Percentiles rank a stretch among this genome's conserved stretches.
Evolutionary conservation across 352 stramenopile genomes (phyloP).

Genomic region (Blastocystis sp.): DNA sequence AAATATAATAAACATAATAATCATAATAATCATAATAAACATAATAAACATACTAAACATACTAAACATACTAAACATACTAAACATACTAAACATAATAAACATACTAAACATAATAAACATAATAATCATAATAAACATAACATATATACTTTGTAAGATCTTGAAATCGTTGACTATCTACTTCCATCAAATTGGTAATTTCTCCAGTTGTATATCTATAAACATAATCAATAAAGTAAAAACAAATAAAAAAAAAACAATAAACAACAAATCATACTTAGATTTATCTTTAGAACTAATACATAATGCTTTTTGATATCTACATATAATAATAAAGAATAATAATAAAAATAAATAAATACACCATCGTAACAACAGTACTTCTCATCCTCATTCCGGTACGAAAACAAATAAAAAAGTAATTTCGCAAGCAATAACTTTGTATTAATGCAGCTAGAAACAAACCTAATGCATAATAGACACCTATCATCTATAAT

Average conservation of each 20-base stretch:
- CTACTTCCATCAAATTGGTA: slow-evolving; percentile 85
- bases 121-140: no score
- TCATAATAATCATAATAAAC: no score
- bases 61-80: no score
- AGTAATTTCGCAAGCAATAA: slow-evolving; percentile 44
- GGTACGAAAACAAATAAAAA: slow-evolving; percentile 47
- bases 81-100: no score
- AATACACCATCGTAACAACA: slow-evolving; percentile 50
- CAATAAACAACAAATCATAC: no score
- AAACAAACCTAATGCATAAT: slow-evolving; percentile 40
- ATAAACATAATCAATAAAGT: slow-evolving; percentile 41
- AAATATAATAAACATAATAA: no score
- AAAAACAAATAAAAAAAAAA: slow-evolving; percentile 50
- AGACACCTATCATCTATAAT: slow-evolving; percentile 33
- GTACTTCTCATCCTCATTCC: slow-evolving; percentile 51
- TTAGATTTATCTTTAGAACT: no score
- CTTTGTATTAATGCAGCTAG: slow-evolving; percentile 39
- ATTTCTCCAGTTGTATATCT: slow-evolving; percentile 65
- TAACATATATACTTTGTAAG: slow-evolving; percentile 52
- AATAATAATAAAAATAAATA: no score
- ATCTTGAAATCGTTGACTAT: slow-evolving; percentile 77
- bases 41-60: no score
- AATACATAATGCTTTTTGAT: slow-evolving; percentile 55
- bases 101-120: no score
- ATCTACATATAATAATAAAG: slow-evolving; percentile 50